phyloP scores from a whole-genome alignment of 495 filamentous ascomycete genomes.

The Hyaloscypha variabilis region DNA sequence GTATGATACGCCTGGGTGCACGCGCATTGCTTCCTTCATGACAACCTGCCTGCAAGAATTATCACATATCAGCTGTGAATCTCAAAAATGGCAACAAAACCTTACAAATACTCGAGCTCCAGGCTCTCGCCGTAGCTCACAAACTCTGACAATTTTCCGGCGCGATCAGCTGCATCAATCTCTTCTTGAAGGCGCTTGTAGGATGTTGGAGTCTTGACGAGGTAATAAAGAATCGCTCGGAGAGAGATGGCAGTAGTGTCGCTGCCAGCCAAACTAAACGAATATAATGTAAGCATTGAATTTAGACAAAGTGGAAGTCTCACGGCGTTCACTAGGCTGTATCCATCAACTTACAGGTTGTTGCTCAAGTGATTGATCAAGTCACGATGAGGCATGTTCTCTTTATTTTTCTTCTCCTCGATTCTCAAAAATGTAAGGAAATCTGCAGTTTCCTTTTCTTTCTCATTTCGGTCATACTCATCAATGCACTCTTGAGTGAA shows the following conservation, averaged over 20 bases:
- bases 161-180: slow-evolving; percentile 50
- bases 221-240: slow-evolving; percentile 62
- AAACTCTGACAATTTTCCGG: slow-evolving; percentile 52
- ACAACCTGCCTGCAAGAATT: slow-evolving; percentile 46
- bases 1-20: slow-evolving; percentile 64
- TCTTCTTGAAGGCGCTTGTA: slow-evolving; percentile 49
- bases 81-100: not conserved
- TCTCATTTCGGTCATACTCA: slow-evolving; percentile 30
- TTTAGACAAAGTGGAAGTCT: no score
- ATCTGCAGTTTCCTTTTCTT: not conserved
- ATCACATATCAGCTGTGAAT: not conserved
- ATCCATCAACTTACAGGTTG: slow-evolving; percentile 43
- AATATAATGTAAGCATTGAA: slow-evolving; percentile 38
- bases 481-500: slow-evolving; percentile 42
- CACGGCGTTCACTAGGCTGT: no score
- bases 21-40: slow-evolving; percentile 68
- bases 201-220: slow-evolving; percentile 51
- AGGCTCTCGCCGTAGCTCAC: slow-evolving; percentile 62
- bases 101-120: slow-evolving; percentile 61
- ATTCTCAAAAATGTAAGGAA: not conserved
- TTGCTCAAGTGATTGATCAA: slow-evolving; percentile 45
- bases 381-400: slow-evolving; percentile 8
- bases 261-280: slow-evolving; percentile 6
- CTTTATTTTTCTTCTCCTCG: not conserved
- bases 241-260: slow-evolving; percentile 67